phyloP scores from a whole-genome alignment of 2,329 filamentous ascomycete species.

The Xylogone sp. region DNA sequence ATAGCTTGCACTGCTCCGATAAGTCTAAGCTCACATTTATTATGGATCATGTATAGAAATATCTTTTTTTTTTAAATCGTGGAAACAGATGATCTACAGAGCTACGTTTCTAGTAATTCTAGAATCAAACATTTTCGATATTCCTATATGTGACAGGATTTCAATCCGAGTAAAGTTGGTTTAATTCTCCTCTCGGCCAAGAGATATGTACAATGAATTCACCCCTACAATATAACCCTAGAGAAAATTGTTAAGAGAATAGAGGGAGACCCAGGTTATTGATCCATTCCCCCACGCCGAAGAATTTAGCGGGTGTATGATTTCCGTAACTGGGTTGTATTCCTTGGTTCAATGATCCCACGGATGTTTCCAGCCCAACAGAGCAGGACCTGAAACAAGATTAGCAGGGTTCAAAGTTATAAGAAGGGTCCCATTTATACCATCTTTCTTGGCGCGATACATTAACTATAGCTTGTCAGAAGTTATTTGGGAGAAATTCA shows the following conservation, averaged over 20 bases:
- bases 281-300: no score
- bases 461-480: conserved; percentile 61
- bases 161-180: background rate
- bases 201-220: no score
- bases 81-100: no score
- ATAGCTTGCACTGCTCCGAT: no score
- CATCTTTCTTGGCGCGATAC: conserved; percentile 96
- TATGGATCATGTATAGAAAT: no score
- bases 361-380: conserved; percentile 92
- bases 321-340: no score
- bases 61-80: no score
- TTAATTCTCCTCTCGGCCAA: background rate
- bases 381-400: conserved; percentile 54
- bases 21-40: no score
- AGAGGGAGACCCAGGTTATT: no score
- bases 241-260: background rate
- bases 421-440: conserved; percentile 38
- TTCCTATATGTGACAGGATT: background rate
- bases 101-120: no score
- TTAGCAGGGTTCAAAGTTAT: conserved; percentile 13
- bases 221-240: no score
- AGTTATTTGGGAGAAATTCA: conserved; percentile 1
- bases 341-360: conserved; percentile 74
- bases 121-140: background rate
- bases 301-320: no score